phyloP scores from a whole-genome alignment of 1,139 yeast genomes.

The Lodderomyces parapsilosis region DNA sequence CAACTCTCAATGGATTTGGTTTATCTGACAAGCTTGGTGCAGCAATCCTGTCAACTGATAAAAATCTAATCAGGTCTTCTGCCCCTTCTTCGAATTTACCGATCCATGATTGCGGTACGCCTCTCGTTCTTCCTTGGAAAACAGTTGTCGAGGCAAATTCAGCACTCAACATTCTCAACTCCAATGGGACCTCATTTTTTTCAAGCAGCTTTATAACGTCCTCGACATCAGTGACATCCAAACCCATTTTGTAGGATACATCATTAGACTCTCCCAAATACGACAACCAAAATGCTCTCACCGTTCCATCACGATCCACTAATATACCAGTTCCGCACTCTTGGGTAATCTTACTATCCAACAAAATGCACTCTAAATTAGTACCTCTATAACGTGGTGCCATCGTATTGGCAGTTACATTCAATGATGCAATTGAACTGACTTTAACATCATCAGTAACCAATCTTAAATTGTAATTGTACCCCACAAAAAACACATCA shows the following conservation, averaged over 20 bases:
- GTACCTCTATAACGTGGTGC: conserved; percentile 86
- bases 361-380: conserved; percentile 71
- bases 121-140: conserved; percentile 77
- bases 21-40: conserved; percentile 37
- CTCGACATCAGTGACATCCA: conserved; percentile 66
- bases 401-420: conserved; percentile 65
- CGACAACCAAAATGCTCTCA: conserved; percentile 82
- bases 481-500: conserved; percentile 73
- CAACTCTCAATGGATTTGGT: conserved; percentile 44
- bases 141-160: conserved; percentile 72
- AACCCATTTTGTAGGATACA: conserved; percentile 72
- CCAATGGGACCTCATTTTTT: conserved; percentile 50
- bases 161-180: conserved; percentile 69
- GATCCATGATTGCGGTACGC: conserved; percentile 86
- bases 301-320: conserved; percentile 74
- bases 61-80: conserved; percentile 67
- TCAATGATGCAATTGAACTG: conserved; percentile 72
- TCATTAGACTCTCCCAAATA: conserved; percentile 75
- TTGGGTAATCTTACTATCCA: conserved; percentile 70
- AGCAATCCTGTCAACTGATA: conserved; percentile 69
- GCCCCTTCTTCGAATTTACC: conserved; percentile 56
- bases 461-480: conserved; percentile 66
- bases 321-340: conserved; percentile 82
- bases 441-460: conserved; percentile 76
- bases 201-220: conserved; percentile 58